Base-by-base conservation (phyloP, 129 eudicot genomes). In the Tagetes patula region DNA sequence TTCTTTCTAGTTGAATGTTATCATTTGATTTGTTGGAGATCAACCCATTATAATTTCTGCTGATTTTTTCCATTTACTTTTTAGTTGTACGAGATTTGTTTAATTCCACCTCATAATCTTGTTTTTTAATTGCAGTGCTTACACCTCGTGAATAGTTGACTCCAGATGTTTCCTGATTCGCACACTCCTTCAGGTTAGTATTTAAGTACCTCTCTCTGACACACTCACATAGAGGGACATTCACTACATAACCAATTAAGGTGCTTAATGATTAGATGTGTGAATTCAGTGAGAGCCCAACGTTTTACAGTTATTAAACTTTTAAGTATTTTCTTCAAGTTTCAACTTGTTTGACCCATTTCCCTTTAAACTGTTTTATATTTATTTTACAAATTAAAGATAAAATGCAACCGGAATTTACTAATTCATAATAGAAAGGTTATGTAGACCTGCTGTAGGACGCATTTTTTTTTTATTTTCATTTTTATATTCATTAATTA, bases 41-140 rank as follows among this genome's bases (percentile, higher is more conserved):
- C 45, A 10, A 62, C 67, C 67, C 46, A 6, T 62, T 62, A 9
- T 62, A 33, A 3, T 3, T 20, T 54, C 60, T 20, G 60, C 60
- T 54, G 2, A 14, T 54, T 54, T 34, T 20, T 20, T 27, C 60
- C 30, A 10, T 54, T 54, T 54, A 20, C 34, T 6, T 54, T 20
- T 54, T 54, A 20, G 34, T 54, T 54, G 60, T 5, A 27, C 60
- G 6, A 54, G 60, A 27, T 27, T 20, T 20, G 60, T 54, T 34
- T 20, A 54, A 54, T 20, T 54, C 5, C 11, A 7, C 60, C 34
- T 65, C 66, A 70, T 68, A 68, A 20, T 65, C 39, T 70, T 72
- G 55, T 72, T 52, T 68, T 47, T 46, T 46, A 12, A 56, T 79
- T 66, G 76, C 97, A 91, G 97, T 91, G 96, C 96, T 91, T 79